Conservation (phyloP, 352 stramenopile species). For the Pythium phragmiticola region DNA sequence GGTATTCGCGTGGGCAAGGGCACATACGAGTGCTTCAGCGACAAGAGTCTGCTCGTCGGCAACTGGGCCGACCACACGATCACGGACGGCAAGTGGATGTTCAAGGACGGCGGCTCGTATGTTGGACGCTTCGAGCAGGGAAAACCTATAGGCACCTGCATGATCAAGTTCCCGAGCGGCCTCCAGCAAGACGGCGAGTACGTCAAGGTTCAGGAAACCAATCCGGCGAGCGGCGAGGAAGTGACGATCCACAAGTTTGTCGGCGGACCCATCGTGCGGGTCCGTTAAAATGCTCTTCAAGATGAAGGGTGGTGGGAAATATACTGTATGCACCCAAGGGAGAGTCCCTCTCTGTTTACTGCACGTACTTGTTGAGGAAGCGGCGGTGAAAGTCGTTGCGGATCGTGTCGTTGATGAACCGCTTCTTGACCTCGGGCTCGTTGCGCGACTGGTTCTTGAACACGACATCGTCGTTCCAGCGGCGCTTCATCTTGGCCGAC, state of each 20-base stretch:
- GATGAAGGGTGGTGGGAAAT: neutral
- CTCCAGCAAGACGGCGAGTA: slow-evolving; percentile 87
- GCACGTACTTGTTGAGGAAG: slow-evolving; percentile 98
- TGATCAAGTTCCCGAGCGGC: slow-evolving; percentile 85
- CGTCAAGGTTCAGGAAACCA: slow-evolving; percentile 49
- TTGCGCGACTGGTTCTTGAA: slow-evolving; percentile 98
- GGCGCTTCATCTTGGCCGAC: slow-evolving; percentile 89
- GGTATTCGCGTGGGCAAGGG: slow-evolving; percentile 86
- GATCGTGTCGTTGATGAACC: slow-evolving; percentile 99
- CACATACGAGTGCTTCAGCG: slow-evolving; percentile 85
- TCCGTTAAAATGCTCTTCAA: slow-evolving; percentile 36
- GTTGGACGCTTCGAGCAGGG: slow-evolving; percentile 83
- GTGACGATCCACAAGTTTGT: slow-evolving; percentile 65
- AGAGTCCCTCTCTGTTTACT: slow-evolving; percentile 42
- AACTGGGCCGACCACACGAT: slow-evolving; percentile 87
- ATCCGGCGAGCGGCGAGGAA: slow-evolving; percentile 47
- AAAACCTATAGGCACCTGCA: slow-evolving; percentile 85
- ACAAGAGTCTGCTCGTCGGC: slow-evolving; percentile 84
- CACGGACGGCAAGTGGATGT: slow-evolving; percentile 89
- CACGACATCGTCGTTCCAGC: slow-evolving; percentile 99
- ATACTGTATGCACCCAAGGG: neutral
- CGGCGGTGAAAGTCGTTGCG: slow-evolving; percentile 99
- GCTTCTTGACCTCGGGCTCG: slow-evolving; percentile 94
- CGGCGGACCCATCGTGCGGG: slow-evolving; percentile 64
- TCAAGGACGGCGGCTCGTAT: slow-evolving; percentile 86